Base-by-base conservation (phyloP, 345 rosid species). In the Citrus medica region DNA sequence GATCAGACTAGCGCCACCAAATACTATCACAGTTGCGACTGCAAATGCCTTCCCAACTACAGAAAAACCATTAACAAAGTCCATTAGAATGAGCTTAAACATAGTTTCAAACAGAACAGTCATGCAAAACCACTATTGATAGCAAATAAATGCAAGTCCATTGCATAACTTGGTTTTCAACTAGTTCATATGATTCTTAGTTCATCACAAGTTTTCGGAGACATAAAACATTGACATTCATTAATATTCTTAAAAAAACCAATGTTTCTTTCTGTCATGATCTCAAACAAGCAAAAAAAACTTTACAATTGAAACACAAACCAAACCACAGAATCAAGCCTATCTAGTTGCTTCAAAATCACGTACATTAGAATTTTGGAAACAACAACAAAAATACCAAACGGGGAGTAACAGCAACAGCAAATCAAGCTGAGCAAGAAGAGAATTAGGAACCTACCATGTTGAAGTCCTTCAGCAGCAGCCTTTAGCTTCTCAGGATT, bases 1-100 rank as follows among this genome's bases (percentile, higher is more conserved):
- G 25, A 82, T 77, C 81, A 89, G 55, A 51, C 92, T 81, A 17
- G 91, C 89, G 37, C 94, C 94, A 64, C 98, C 98, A 82, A 93
- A 95, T 71, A 95, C 87, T 77, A 91, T 25, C 16, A 79, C 84
- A 60, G 96, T 95, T 19, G 97, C 97, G 27, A 84, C 89, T 61
- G 87, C 88, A 86, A 93, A 95, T 65, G 98, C 99, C 84, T 88
- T 92, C 68, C 97, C 96, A 81, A 92, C 99, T 95, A 78, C 60
- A 69, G 40, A 56, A 51, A 67, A 32, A 67, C 30, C 40, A 76
- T 13, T 73, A 60, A 60, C 38, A 67, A 22, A 65, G 42, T 16
- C n/a, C 42, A 33, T 17, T 21, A 32, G 25, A n/a, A 60, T 8
- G 32, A 13, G 8, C 66, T 37, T 25, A 73, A 13, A n/a, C 27